Conservation (phyloP, 2,329 filamentous ascomycete species). For the Fusarium sp. region DNA sequence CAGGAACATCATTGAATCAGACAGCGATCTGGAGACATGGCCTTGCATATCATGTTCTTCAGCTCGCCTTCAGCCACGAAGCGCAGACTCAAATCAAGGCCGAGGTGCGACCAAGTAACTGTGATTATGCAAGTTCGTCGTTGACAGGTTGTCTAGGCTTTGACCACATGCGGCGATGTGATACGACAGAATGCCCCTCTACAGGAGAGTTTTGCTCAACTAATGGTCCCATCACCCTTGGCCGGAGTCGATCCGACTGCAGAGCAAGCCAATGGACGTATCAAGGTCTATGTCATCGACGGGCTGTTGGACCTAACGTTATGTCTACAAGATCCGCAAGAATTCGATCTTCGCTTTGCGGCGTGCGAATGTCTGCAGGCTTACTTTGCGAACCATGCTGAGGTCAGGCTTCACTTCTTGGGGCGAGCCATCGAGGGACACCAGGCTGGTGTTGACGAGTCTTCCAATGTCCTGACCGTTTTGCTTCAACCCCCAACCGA, state of each 20-base stretch:
- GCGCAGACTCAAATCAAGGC: constrained; percentile 83
- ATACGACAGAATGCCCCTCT: constrained; percentile 83
- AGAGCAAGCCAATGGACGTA: constrained; percentile 63
- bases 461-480: constrained; percentile 88
- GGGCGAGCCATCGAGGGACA: constrained; percentile 91
- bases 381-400: constrained; percentile 85
- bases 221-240: constrained; percentile 77
- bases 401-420: constrained; percentile 88
- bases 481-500: constrained; percentile 76
- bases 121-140: background rate
- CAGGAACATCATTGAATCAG: constrained; percentile 86
- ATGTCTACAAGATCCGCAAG: constrained; percentile 71
- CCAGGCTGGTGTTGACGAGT: constrained; percentile 79
- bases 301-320: constrained; percentile 87
- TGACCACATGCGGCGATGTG: constrained; percentile 87
- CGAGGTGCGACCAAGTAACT: constrained; percentile 66
- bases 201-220: constrained; percentile 90
- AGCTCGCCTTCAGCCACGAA: constrained; percentile 81
- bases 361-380: constrained; percentile 93
- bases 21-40: constrained; percentile 86
- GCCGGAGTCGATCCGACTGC: constrained; percentile 51
- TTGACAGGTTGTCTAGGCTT: constrained; percentile 65
- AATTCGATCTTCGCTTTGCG: constrained; percentile 85
- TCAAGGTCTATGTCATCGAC: constrained; percentile 89
- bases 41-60: constrained; percentile 81